phyloP scores from a whole-genome alignment of 176 grass and related monocot species.

The Phragmites australis region DNA sequence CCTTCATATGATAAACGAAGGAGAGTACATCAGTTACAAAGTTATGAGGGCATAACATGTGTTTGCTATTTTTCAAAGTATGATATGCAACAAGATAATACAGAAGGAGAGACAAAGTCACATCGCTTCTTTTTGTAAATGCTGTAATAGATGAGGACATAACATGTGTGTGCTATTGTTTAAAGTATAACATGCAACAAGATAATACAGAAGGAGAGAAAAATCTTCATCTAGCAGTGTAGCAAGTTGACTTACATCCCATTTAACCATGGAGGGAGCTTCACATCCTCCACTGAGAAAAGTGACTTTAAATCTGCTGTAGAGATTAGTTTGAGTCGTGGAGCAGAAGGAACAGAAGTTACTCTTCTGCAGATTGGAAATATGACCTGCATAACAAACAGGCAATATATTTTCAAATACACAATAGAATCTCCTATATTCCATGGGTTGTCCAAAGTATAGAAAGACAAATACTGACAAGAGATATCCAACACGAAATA shows the following conservation, averaged over 20 bases:
- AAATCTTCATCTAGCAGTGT: conserved; percentile 17
- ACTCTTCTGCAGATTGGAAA: conserved; percentile 68
- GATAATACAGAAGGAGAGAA: not conserved
- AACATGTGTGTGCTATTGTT: conserved; percentile 1
- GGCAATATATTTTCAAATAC: conserved; percentile 35
- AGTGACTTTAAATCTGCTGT: conserved; percentile 77
- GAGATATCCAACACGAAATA: conserved; percentile 16
- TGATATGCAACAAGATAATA: not conserved
- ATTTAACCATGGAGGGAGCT: conserved; percentile 82
- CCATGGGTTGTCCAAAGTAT: conserved; percentile 8
- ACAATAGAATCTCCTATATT: conserved; percentile 15
- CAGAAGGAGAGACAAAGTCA: not conserved
- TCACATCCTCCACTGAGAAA: conserved; percentile 82
- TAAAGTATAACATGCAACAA: not conserved
- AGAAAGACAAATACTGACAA: not conserved
- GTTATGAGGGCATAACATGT: conserved; percentile 1
- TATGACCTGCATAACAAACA: conserved; percentile 60
- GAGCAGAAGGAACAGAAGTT: conserved; percentile 68
- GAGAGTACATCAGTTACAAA: conserved; percentile 19
- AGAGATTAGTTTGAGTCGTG: conserved; percentile 79
- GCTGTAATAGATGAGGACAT: not conserved
- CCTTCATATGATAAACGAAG: conserved; percentile 57
- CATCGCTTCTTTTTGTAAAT: not conserved
- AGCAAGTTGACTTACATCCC: conserved; percentile 70
- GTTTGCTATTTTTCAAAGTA: not conserved